phyloP scores from a whole-genome alignment of 805 yeast species.

The Metschnikowia drakensbergensis region DNA sequence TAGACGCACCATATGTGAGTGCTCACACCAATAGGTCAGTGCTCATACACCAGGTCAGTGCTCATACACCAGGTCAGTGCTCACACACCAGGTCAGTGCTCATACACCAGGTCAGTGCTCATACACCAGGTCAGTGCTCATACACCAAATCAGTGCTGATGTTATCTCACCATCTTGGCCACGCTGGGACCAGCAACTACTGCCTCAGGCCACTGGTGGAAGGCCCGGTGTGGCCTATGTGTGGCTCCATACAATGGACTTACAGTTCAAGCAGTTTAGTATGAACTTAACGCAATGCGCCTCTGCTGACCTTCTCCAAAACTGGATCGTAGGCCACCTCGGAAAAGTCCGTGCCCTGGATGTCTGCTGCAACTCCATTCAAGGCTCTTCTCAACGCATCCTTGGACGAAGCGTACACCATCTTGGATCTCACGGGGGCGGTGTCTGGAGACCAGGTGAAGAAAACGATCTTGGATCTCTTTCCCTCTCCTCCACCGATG shows the following conservation, averaged over 20 bases:
- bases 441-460: constrained; percentile 97
- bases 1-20: too few relatives aligned
- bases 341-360: constrained; percentile 97
- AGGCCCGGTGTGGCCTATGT: not conserved
- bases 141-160: too few relatives aligned
- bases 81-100: too few relatives aligned
- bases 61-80: too few relatives aligned
- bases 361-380: constrained; percentile 89
- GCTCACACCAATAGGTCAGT: too few relatives aligned
- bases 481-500: constrained; percentile 85
- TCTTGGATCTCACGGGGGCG: constrained; percentile 91
- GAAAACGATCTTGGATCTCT: constrained; percentile 71
- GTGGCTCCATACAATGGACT: too few relatives aligned
- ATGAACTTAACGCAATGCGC: constrained; percentile 37
- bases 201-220: too few relatives aligned
- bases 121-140: too few relatives aligned
- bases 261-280: not conserved
- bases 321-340: constrained; percentile 95
- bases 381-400: constrained; percentile 97
- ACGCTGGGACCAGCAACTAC: too few relatives aligned
- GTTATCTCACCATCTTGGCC: too few relatives aligned
- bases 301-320: constrained; percentile 82
- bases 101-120: too few relatives aligned
- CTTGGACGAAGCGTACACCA: constrained; percentile 98
- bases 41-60: too few relatives aligned